Conservation (phyloP, 805 yeast genomes). For the Scheffersomyces ergatensis region DNA sequence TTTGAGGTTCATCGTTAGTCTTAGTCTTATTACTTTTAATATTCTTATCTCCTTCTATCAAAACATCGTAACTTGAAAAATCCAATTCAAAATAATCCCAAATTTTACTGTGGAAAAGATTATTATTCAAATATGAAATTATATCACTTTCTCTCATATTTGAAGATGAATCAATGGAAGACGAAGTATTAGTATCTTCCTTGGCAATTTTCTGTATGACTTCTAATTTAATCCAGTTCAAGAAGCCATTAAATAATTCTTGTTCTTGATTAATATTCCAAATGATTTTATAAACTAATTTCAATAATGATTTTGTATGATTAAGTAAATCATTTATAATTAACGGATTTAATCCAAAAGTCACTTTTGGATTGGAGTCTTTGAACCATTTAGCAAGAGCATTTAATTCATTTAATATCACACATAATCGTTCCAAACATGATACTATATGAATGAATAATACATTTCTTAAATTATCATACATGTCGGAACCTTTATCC, state of each 20-base stretch:
- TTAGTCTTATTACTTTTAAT: too few relatives aligned
- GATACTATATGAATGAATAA: constrained; percentile 52
- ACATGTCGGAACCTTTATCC: constrained; percentile 47
- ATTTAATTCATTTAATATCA: constrained; percentile 41
- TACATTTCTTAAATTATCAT: constrained; percentile 47
- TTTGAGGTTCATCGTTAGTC: too few relatives aligned
- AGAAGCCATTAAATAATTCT: constrained; percentile 40
- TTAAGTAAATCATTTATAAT: constrained; percentile 6
- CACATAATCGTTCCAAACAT: constrained; percentile 52
- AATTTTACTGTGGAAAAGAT: constrained; percentile 16
- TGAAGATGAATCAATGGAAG: constrained; percentile 8
- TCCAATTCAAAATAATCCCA: constrained; percentile 14
- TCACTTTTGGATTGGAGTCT: constrained; percentile 9
- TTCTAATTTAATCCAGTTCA: constrained; percentile 42
- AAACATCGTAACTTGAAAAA: neutral
- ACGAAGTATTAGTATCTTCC: constrained; percentile 16
- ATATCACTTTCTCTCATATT: constrained; percentile 9
- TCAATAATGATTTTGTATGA: constrained; percentile 22
- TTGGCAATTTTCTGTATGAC: constrained; percentile 36
- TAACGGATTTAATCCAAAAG: constrained; percentile 8
- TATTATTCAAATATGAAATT: constrained; percentile 20
- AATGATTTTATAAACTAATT: constrained; percentile 33
- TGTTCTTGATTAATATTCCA: constrained; percentile 48
- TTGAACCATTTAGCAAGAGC: constrained; percentile 39
- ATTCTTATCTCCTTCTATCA: neutral